Percentiles rank a stretch among this genome's conserved stretches.
phyloP scores from a whole-genome alignment of 1,284 basidiomycete genomes.

The Grifola frondosa region DNA sequence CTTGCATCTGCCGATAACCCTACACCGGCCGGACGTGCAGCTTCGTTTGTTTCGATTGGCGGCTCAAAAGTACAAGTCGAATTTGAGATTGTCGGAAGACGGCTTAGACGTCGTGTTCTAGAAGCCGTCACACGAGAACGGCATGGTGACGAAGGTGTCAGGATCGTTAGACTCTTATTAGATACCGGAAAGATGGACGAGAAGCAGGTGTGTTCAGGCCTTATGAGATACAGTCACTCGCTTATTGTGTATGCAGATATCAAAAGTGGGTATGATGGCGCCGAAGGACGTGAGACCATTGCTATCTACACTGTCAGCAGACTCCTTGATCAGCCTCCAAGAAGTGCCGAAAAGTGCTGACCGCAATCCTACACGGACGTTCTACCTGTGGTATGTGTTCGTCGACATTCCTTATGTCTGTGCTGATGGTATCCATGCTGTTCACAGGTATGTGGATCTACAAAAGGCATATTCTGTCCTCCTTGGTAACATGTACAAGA shows the following conservation, averaged over 20 bases:
- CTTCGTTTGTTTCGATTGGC: constrained; percentile 68
- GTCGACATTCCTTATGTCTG: background rate
- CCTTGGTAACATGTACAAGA: constrained; percentile 81
- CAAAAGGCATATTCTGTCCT: constrained; percentile 78
- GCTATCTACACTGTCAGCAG: constrained; percentile 75
- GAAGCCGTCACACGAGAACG: constrained; percentile 82
- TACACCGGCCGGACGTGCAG: constrained; percentile 62
- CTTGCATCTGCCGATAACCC: constrained; percentile 80
- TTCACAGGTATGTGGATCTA: constrained; percentile 76
- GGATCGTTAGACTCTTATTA: constrained; percentile 81
- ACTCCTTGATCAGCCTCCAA: constrained; percentile 84
- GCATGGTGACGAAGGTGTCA: constrained; percentile 83
- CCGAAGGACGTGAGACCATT: constrained; percentile 84
- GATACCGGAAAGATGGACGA: constrained; percentile 96
- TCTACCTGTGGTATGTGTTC: constrained; percentile 80
- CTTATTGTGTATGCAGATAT: constrained; percentile 57
- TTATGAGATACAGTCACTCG: background rate
- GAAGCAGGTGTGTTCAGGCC: constrained; percentile 68
- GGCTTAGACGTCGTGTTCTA: constrained; percentile 72
- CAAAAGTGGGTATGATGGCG: constrained; percentile 91
- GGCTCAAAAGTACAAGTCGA: constrained; percentile 78
- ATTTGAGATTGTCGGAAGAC: constrained; percentile 73
- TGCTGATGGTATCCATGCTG: background rate
- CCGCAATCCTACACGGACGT: constrained; percentile 81
- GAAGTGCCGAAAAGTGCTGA: constrained; percentile 89